These are phyloP conservation scores for Pseudozyma pruni DNA, from an alignment of 1,284 basidiomycete genomes.

Conservation along the genomic window DNA sequence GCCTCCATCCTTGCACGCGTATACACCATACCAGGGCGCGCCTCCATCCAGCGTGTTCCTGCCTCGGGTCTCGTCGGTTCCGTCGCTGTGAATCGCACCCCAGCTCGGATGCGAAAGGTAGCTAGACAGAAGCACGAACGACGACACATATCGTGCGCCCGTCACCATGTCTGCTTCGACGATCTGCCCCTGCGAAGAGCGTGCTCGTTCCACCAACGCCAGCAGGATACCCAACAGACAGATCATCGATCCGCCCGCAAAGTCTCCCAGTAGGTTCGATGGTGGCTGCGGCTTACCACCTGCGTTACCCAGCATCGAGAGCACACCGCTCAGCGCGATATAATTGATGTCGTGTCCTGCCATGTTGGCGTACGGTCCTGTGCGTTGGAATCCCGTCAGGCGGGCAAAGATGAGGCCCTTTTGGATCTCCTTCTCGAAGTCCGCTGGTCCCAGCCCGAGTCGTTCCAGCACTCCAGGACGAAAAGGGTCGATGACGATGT, in stretches of 20 bases:
- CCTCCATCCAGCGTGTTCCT: constrained; percentile 79
- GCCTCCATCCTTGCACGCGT: constrained; percentile 77
- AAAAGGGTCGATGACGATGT: constrained; percentile 84
- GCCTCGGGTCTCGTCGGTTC: constrained; percentile 53
- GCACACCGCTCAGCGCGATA: constrained; percentile 80
- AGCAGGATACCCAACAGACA: constrained; percentile 80
- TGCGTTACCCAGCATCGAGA: constrained; percentile 70
- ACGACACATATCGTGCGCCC: constrained; percentile 79
- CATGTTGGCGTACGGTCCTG: constrained; percentile 64
- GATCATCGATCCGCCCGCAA: constrained; percentile 81
- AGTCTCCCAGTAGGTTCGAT: constrained; percentile 81
- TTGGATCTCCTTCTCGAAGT: constrained; percentile 74
- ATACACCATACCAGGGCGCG: constrained; percentile 81
- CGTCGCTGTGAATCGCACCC: constrained; percentile 72
- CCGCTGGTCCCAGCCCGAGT: constrained; percentile 77
- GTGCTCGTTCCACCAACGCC: constrained; percentile 77
- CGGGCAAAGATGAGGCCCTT: constrained; percentile 65
- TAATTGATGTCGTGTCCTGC: constrained; percentile 82
- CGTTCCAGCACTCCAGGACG: constrained; percentile 83
- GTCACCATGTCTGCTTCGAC: constrained; percentile 84
- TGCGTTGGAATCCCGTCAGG: constrained; percentile 67
- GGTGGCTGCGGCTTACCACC: constrained; percentile 77
- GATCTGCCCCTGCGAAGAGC: constrained; percentile 77
- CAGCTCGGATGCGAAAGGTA: constrained; percentile 67
- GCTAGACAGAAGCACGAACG: constrained; percentile 75